phyloP scores from a whole-genome alignment of 305 asterid genomes.

The Caryopteris hybrid region DNA sequence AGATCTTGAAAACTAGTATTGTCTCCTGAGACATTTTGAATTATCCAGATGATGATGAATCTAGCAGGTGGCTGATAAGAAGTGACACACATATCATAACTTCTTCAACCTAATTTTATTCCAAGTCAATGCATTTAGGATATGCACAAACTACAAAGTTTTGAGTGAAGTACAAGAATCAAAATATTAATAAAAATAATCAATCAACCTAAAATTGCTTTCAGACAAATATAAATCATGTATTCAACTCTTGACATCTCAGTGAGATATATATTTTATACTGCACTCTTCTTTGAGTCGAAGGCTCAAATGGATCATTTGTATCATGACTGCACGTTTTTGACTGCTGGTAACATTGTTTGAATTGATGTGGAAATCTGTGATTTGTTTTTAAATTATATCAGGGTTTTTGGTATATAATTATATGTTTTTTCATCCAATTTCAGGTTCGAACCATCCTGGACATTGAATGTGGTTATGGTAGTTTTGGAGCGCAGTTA shows the following conservation, averaged over 20 bases:
- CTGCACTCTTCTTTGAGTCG: neutral
- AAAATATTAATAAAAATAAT: neutral
- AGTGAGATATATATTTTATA: neutral
- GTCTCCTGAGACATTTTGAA: neutral
- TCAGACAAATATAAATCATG: neutral
- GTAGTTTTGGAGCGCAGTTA: constrained; percentile 96
- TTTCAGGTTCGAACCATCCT: constrained; percentile 83
- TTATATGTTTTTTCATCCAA: constrained; percentile 6
- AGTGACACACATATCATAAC: neutral
- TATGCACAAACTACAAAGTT: neutral
- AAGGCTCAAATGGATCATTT: neutral
- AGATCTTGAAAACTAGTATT: neutral
- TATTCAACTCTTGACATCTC: neutral
- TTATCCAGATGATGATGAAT: neutral
- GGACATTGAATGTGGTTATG: constrained; percentile 98
- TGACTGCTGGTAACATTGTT: neutral
- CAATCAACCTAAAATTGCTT: neutral
- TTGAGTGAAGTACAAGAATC: neutral
- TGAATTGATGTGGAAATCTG: neutral
- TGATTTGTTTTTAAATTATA: neutral
- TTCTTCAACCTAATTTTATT: neutral
- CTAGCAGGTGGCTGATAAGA: neutral
- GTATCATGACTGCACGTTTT: neutral
- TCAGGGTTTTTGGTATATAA: neutral
- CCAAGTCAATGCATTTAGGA: neutral